Evolutionary conservation across 495 filamentous ascomycete species (phyloP).

Genomic region (Aspergillus conjunctus): DNA sequence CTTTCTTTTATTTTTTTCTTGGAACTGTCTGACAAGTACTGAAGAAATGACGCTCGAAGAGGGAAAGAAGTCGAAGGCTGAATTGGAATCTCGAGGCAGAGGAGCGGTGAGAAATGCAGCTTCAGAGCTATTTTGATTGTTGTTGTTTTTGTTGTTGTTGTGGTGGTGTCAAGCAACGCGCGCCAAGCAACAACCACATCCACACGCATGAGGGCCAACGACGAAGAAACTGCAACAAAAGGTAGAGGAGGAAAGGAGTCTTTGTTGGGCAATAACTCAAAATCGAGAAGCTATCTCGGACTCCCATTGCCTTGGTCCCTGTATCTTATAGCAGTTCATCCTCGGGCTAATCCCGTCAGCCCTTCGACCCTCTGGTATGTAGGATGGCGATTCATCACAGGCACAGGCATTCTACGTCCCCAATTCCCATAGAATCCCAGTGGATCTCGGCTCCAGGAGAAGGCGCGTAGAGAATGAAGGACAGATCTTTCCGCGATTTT

Average conservation of each 20-base stretch:
- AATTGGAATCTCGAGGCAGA: neutral
- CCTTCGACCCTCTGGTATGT: slow-evolving; percentile 14
- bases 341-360: neutral
- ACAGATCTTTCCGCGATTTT: neutral
- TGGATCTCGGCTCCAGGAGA: neutral
- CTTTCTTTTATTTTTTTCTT: neutral
- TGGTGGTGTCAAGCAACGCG: slow-evolving; percentile 11
- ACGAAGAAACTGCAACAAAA: neutral
- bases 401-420: slow-evolving; percentile 13
- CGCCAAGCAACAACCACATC: slow-evolving; percentile 20
- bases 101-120: slow-evolving; percentile 6
- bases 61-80: neutral
- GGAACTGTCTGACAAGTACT: neutral
- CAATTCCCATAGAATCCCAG: slow-evolving; percentile 4
- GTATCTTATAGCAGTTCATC: neutral
- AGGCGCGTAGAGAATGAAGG: slow-evolving; percentile 10
- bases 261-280: neutral
- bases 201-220: neutral
- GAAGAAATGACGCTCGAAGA: neutral
- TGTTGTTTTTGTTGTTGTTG: slow-evolving; percentile 19
- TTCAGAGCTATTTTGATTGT: slow-evolving; percentile 4
- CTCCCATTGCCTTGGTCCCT: neutral
- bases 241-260: neutral
- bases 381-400: slow-evolving; percentile 12
- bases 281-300: neutral